Percentiles rank a stretch among this genome's conserved stretches.
Evolutionary conservation across 192 early-diverging fungal species (phyloP).

Genomic region (Funneliformis geosporum): DNA sequence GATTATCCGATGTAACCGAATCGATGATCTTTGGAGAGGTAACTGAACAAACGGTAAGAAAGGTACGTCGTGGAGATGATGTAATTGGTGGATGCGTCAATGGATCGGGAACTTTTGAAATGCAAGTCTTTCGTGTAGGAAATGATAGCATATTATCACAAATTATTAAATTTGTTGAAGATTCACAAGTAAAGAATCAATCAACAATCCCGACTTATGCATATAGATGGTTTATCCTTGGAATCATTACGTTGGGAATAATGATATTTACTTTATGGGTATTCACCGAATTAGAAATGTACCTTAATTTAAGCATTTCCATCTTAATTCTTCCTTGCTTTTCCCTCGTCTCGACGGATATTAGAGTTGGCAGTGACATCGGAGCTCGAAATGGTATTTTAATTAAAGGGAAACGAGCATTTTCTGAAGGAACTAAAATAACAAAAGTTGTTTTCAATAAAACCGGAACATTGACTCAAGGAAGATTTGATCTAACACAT

Average conservation of each 20-base stretch:
- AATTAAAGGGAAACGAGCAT: slow-evolving; percentile 89
- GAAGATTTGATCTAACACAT: slow-evolving; percentile 62
- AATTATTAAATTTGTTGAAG: slow-evolving; percentile 90
- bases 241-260: slow-evolving; percentile 71
- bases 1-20: slow-evolving; percentile 84
- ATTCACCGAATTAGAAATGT: no score
- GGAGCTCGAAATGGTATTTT: slow-evolving; percentile 92
- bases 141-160: slow-evolving; percentile 87
- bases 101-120: slow-evolving; percentile 79
- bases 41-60: slow-evolving; percentile 66
- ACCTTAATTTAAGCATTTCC: slow-evolving; percentile 76
- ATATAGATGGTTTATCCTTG: slow-evolving; percentile 88
- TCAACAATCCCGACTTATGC: slow-evolving; percentile 94
- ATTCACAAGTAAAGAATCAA: slow-evolving; percentile 83
- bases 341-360: slow-evolving; percentile 94
- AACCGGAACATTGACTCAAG: slow-evolving; percentile 92
- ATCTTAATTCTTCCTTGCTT: slow-evolving; percentile 97
- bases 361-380: slow-evolving; percentile 97
- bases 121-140: slow-evolving; percentile 84
- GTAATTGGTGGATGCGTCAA: slow-evolving; percentile 96
- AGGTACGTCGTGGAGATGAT: slow-evolving; percentile 42
- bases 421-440: slow-evolving; percentile 78
- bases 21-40: slow-evolving; percentile 93
- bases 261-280: slow-evolving; percentile 80
- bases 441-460: slow-evolving; percentile 95